Percentiles rank a stretch among this genome's conserved stretches.
Conservation (phyloP, 2,329 filamentous ascomycete genomes). For the Claviceps paspali region DNA sequence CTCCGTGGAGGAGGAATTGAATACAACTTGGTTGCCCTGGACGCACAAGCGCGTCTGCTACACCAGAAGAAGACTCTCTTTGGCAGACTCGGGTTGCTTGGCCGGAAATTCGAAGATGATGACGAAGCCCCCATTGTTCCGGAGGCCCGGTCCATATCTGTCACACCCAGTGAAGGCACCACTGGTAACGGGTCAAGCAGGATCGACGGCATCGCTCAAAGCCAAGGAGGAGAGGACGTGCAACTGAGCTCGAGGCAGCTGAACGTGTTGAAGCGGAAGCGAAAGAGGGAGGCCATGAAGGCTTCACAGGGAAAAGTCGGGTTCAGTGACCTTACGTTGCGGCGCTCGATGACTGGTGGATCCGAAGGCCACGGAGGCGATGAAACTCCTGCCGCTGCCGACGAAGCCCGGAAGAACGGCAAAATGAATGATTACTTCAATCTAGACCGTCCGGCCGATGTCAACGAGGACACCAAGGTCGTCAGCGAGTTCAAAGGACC, state of each 20-base stretch:
- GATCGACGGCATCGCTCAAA: slow-evolving; percentile 23
- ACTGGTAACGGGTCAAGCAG: slow-evolving; percentile 18
- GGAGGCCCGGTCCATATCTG: slow-evolving; percentile 27
- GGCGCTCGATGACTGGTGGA: slow-evolving; percentile 43
- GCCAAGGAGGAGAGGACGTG: slow-evolving; percentile 42
- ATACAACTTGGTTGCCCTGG: slow-evolving; percentile 66
- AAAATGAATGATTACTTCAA: slow-evolving; percentile 76
- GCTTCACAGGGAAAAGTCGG: slow-evolving; percentile 75
- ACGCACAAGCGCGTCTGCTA: slow-evolving; percentile 63
- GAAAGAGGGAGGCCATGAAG: slow-evolving; percentile 77
- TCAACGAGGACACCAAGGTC: slow-evolving; percentile 82
- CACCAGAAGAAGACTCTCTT: slow-evolving; percentile 82
- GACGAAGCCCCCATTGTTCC: slow-evolving; percentile 52
- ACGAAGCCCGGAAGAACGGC: slow-evolving; percentile 43
- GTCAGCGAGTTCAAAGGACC: slow-evolving; percentile 92
- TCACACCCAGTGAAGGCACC: slow-evolving; percentile 28
- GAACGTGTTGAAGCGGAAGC: slow-evolving; percentile 86
- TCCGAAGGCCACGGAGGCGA: slow-evolving; percentile 47
- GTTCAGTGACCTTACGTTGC: slow-evolving; percentile 70
- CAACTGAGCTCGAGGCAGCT: slow-evolving; percentile 83
- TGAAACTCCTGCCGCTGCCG: slow-evolving; percentile 38
- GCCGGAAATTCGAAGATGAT: slow-evolving; percentile 74
- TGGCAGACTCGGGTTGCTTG: slow-evolving; percentile 68
- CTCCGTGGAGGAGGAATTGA: slow-evolving; percentile 78
- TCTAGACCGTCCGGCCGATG: slow-evolving; percentile 59